These are phyloP conservation scores for Apophysomyces ossiformis DNA, from an alignment of 371 early-diverging fungal species.

Conservation along the genomic window DNA sequence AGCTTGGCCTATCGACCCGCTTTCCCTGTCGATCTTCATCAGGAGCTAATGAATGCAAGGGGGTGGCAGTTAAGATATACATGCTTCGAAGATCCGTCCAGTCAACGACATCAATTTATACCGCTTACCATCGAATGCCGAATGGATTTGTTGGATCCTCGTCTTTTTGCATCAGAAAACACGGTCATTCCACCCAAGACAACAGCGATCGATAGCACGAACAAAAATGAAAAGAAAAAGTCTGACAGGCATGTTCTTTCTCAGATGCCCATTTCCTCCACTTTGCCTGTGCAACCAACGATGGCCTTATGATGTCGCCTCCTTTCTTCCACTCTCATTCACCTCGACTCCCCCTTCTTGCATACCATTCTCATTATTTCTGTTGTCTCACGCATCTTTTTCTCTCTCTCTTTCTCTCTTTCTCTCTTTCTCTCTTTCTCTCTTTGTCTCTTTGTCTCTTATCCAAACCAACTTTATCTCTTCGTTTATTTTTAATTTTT, in stretches of 20 bases:
- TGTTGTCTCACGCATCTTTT: no score
- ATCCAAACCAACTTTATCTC: no score
- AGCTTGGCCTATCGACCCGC: constrained; percentile 6
- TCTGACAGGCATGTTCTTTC: background rate
- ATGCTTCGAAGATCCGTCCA: background rate
- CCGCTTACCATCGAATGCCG: constrained; percentile 21
- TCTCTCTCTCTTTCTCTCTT: no score
- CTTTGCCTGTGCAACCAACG: background rate
- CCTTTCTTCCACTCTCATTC: no score
- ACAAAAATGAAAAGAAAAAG: background rate
- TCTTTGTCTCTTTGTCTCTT: no score
- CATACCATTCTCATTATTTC: no score
- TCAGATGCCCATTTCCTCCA: background rate
- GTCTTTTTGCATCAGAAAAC: background rate
- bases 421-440: no score
- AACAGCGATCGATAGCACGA: background rate
- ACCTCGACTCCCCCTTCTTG: no score
- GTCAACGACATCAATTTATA: background rate
- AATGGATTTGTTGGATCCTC: constrained; percentile 22
- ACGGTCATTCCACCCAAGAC: background rate
- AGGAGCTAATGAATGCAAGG: constrained; percentile 4
- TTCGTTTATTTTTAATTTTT: no score
- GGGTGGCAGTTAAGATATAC: constrained; percentile 18
- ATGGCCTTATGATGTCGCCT: background rate
- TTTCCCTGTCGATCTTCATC: background rate